A percentile compares a stretch with the other conserved stretches of the same genome.
phyloP scores from a whole-genome alignment of 305 asterid species.

The Coffea humblotiana region DNA sequence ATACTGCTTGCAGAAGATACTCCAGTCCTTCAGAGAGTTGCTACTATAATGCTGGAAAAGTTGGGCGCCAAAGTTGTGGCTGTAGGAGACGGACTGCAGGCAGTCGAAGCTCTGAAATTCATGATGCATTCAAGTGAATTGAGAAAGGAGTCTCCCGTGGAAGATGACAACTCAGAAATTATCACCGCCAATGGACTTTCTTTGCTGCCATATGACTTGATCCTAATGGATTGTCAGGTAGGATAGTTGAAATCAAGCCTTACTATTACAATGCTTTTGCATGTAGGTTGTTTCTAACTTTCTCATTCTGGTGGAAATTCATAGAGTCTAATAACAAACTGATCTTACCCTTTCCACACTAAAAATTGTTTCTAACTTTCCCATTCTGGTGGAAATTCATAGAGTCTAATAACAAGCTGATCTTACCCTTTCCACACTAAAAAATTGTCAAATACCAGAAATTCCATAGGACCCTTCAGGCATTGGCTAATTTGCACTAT shows the following conservation, averaged over 20 bases:
- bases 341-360: background rate
- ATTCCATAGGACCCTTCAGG: background rate
- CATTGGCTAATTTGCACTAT: background rate
- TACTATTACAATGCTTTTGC: background rate
- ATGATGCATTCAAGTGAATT: slow-evolving; percentile 25
- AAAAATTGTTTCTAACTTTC: too few species aligned
- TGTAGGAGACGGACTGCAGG: slow-evolving; percentile 86
- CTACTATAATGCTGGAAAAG: slow-evolving; percentile 85
- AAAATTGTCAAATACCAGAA: background rate
- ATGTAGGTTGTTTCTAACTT: background rate
- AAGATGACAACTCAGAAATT: slow-evolving; percentile 27
- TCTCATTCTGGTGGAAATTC: background rate
- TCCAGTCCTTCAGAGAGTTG: slow-evolving; percentile 84
- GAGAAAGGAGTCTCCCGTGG: slow-evolving; percentile 20
- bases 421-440: background rate
- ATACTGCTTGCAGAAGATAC: slow-evolving; percentile 93
- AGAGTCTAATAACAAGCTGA: background rate
- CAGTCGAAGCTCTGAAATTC: slow-evolving; percentile 59
- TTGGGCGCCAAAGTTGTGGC: slow-evolving; percentile 77
- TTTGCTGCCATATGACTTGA: slow-evolving; percentile 59
- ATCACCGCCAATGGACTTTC: slow-evolving; percentile 16
- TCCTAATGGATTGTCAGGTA: slow-evolving; percentile 96
- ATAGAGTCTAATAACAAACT: background rate
- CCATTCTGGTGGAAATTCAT: background rate
- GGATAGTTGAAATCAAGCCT: slow-evolving; percentile 21